Base-by-base conservation (phyloP, 192 early-diverging fungal species). In the Backusella westeae region DNA sequence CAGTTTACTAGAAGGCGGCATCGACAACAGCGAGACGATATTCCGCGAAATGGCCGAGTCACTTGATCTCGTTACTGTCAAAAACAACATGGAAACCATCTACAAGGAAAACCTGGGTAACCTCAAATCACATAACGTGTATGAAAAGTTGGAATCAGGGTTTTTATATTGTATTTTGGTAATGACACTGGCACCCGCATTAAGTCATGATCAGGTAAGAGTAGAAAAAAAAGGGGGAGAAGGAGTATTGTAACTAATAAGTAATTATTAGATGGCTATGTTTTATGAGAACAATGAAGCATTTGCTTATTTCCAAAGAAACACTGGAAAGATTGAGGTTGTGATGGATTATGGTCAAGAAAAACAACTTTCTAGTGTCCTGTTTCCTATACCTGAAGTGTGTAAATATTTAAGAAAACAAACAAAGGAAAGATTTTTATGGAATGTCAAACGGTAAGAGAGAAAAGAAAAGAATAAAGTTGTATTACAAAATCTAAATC, bases 341-440 rank as follows among this genome's bases (percentile, higher is more conserved):
- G 26, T 77, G 10, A 77, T 77, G 76, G 76, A 77, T 63, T 77
- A 77, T 34, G 76, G 76, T 29, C 76, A 77, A 72, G 76, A 77
- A 32, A 77, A 77, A 41, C 76, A 77, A 35, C 70, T 77, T 35
- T 72, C 70, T 2, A 69, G 76, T 29, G 76, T 77, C 0, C 23
- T 77, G 26, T 77, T 77, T 32, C 76, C 76, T 71, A 77, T 77
- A 29, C 76, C 76, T 3, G 76, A 77, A 66, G 59, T 77, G 5
- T 77, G 76, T 34, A 77, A 72, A 49, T 77, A 77, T 42, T 44
- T 77, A 10, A 26, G 76, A 34, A 70, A 72, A n/a, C 38, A 42
- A 19, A 77, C 76, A 34, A 77, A 77, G 70, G 49, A 77, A 66
- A 69, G 76, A 1, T 77, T 77, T 36, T 71, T 77, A 59, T 77